A percentile compares a stretch with the other conserved stretches of the same genome.
phyloP scores from a whole-genome alignment of 331 rosid species.

The Cydonia oblonga region DNA sequence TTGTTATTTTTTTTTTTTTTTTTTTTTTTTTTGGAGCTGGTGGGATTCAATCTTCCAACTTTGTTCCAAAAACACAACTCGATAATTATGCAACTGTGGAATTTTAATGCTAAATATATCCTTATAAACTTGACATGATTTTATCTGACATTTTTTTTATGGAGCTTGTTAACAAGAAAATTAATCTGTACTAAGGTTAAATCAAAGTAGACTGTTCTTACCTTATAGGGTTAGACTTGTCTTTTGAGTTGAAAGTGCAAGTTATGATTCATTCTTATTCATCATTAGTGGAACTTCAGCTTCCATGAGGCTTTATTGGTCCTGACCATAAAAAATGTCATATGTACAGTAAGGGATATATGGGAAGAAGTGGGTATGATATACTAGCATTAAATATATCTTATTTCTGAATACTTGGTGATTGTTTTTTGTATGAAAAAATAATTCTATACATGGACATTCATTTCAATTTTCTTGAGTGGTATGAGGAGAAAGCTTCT shows the following conservation, averaged over 20 bases:
- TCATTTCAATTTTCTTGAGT: too few relatives aligned
- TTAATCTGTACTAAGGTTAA: neutral
- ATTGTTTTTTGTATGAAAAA: neutral
- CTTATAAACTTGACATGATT: neutral
- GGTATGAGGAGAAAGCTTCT: too few relatives aligned
- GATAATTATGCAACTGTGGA: neutral
- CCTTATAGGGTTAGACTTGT: neutral
- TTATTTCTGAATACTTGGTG: neutral
- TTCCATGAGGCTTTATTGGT: neutral
- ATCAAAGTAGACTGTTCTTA: neutral
- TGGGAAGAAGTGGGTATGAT: neutral
- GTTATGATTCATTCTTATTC: neutral
- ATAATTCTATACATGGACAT: neutral
- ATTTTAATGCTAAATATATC: neutral
- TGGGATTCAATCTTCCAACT: neutral
- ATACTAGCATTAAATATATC: neutral
- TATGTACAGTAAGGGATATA: neutral
- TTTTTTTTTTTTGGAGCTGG: neutral
- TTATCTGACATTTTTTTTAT: neutral
- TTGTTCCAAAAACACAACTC: neutral
- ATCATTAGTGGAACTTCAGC: neutral
- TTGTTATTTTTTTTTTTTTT: too few relatives aligned
- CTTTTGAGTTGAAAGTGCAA: neutral
- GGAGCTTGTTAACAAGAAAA: neutral
- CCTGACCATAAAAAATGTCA: neutral